Percentiles rank a stretch among this genome's conserved stretches.
These are phyloP conservation scores for Aspergillus sergii DNA, from an alignment of 2,329 filamentous ascomycete genomes.

Conservation along the genomic window DNA sequence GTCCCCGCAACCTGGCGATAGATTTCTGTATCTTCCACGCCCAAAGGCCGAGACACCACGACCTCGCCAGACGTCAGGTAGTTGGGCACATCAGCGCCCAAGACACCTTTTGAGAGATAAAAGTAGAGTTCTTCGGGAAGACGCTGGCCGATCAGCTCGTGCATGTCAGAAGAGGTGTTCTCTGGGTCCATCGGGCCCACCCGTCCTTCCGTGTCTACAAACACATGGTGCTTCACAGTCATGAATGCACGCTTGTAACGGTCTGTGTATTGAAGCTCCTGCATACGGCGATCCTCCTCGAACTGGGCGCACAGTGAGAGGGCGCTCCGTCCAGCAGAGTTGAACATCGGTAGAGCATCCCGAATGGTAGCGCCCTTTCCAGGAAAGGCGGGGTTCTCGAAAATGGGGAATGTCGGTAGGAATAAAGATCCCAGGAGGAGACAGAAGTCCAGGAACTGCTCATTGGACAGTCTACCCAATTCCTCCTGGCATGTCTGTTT, in stretches of 20 bases:
- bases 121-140: constrained; percentile 88
- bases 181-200: constrained; percentile 74
- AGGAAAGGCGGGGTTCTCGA: constrained; percentile 64
- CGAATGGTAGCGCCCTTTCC: constrained; percentile 63
- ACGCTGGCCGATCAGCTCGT: constrained; percentile 87
- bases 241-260: constrained; percentile 85
- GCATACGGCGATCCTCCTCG: constrained; percentile 73
- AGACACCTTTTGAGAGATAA: constrained; percentile 81
- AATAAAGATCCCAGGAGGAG: constrained; percentile 83
- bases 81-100: constrained; percentile 76
- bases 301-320: constrained; percentile 74
- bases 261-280: constrained; percentile 76
- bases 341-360: constrained; percentile 78
- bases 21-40: constrained; percentile 75
- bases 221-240: constrained; percentile 83
- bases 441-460: constrained; percentile 80
- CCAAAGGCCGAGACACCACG: constrained; percentile 78
- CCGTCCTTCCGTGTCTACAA: constrained; percentile 75
- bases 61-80: constrained; percentile 82
- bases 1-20: constrained; percentile 79
- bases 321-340: constrained; percentile 66
- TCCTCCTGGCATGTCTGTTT: constrained; percentile 72
- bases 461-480: constrained; percentile 64
- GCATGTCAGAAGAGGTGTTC: constrained; percentile 76
- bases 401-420: constrained; percentile 75